phyloP scores from a whole-genome alignment of 2,329 filamentous ascomycete species.

The Paraphoma sp. region DNA sequence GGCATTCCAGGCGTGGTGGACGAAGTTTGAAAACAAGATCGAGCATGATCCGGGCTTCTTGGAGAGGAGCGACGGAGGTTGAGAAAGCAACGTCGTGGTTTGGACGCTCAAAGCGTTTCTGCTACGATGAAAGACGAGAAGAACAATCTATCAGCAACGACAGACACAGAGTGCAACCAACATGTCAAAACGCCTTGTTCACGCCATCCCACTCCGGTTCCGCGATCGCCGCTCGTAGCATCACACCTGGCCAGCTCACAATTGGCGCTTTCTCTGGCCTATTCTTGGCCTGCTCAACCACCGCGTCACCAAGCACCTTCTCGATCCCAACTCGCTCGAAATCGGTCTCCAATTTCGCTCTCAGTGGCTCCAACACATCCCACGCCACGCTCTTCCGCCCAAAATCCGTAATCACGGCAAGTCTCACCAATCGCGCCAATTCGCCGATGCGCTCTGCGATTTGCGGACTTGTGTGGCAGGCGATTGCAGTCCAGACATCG shows the following conservation, averaged over 20 bases:
- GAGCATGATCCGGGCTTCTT: slow-evolving; percentile 88
- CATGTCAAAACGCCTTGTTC: slow-evolving; percentile 38
- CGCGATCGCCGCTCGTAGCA: slow-evolving; percentile 31
- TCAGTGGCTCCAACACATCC: slow-evolving; percentile 23
- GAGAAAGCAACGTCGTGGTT: slow-evolving; percentile 5
- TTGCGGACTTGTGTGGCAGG: slow-evolving; percentile 52
- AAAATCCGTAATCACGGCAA: slow-evolving; percentile 52
- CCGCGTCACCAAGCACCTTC: slow-evolving; percentile 52
- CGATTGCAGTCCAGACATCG: slow-evolving; percentile 56
- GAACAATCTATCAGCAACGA: background rate
- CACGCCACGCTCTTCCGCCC: slow-evolving; percentile 26
- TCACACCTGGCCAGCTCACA: slow-evolving; percentile 44
- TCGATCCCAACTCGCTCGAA: slow-evolving; percentile 50
- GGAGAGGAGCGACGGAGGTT: slow-evolving; percentile 68
- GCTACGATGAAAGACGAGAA: no score
- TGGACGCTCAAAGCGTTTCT: no score
- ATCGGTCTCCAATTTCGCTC: slow-evolving; percentile 28
- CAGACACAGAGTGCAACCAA: background rate
- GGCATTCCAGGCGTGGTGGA: slow-evolving; percentile 97
- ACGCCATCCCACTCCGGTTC: slow-evolving; percentile 39
- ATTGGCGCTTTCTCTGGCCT: slow-evolving; percentile 50
- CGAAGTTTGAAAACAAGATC: slow-evolving; percentile 88
- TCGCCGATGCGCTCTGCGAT: slow-evolving; percentile 54
- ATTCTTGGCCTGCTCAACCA: slow-evolving; percentile 49
- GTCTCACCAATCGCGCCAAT: slow-evolving; percentile 46